Percentiles rank a stretch among this genome's conserved stretches.
Evolutionary conservation across 495 filamentous ascomycete species (phyloP).

Genomic region (Delitschia confertaspora): DNA sequence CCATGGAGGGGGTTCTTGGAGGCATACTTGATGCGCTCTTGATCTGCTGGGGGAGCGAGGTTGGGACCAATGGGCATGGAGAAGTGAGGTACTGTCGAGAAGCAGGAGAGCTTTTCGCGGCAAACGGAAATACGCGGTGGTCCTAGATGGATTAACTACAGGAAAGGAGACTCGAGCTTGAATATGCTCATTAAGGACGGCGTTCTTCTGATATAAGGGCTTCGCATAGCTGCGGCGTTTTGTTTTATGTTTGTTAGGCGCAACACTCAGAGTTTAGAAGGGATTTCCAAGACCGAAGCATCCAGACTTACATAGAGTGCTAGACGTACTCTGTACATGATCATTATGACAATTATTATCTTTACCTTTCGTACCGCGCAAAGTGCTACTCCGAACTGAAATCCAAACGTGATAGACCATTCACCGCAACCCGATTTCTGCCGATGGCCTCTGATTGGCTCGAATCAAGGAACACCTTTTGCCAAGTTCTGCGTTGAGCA

Average conservation of each 20-base stretch:
- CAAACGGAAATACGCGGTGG: slow-evolving; percentile 26
- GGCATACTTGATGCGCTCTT: slow-evolving; percentile 87
- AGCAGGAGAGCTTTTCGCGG: slow-evolving; percentile 72
- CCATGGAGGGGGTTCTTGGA: slow-evolving; percentile 85
- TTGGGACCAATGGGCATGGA: slow-evolving; percentile 51
- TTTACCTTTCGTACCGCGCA: slow-evolving; percentile 1
- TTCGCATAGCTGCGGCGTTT: slow-evolving; percentile 1
- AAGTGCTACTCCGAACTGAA: not conserved
- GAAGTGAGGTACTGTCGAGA: slow-evolving; percentile 80
- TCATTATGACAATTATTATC: not conserved
- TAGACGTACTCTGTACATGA: not conserved
- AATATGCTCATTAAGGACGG: not conserved
- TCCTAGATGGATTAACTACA: slow-evolving; percentile 2
- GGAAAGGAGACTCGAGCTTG: not conserved
- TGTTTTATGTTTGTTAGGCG: too few relatives aligned
- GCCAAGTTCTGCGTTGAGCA: too few relatives aligned
- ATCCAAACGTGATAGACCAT: slow-evolving; percentile 3
- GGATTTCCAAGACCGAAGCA: not conserved
- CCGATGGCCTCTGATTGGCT: too few relatives aligned
- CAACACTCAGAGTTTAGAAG: too few relatives aligned
- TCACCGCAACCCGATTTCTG: slow-evolving; percentile 3
- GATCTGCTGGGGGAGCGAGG: slow-evolving; percentile 89
- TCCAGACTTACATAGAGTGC: not conserved
- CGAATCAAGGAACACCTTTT: too few relatives aligned
- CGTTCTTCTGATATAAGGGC: not conserved